These are phyloP conservation scores for Insectozyma bohioensis DNA, from an alignment of 1,139 yeast genomes.

Conservation along the genomic window DNA sequence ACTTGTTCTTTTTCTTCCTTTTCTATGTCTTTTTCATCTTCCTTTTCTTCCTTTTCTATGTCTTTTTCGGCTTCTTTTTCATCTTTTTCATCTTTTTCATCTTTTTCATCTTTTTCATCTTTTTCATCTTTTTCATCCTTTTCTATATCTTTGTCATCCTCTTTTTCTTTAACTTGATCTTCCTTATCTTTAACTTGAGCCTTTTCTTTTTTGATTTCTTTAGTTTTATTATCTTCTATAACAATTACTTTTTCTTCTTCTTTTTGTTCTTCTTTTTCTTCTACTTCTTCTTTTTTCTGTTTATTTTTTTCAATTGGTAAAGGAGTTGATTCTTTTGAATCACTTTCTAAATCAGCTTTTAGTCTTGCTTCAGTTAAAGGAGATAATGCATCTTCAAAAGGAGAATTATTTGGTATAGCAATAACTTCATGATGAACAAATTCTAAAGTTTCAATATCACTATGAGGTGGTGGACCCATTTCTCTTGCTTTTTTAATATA, in stretches of 20 bases:
- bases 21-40: not conserved
- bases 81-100: conserved; percentile 4
- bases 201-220: not conserved
- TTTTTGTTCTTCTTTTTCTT: not conserved
- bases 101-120: conserved; percentile 3
- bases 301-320: no score
- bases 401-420: no score
- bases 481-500: conserved; percentile 73
- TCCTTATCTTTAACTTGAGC: not conserved
- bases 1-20: not conserved
- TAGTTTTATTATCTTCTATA: not conserved
- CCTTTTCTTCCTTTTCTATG: not conserved
- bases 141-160: no score
- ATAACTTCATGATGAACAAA: conserved; percentile 2
- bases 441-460: conserved; percentile 18
- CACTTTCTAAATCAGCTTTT: no score
- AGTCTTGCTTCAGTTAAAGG: no score
- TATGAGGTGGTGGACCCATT: conserved; percentile 62
- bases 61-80: conserved; percentile 1
- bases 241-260: conserved; percentile 1
- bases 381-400: no score
- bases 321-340: conserved; percentile 11
- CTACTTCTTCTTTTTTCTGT: not conserved
- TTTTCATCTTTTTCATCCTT: conserved; percentile 1
- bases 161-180: not conserved